Conservation (phyloP, 2,329 filamentous ascomycete genomes). For the Nothomitra cinnamomea region DNA sequence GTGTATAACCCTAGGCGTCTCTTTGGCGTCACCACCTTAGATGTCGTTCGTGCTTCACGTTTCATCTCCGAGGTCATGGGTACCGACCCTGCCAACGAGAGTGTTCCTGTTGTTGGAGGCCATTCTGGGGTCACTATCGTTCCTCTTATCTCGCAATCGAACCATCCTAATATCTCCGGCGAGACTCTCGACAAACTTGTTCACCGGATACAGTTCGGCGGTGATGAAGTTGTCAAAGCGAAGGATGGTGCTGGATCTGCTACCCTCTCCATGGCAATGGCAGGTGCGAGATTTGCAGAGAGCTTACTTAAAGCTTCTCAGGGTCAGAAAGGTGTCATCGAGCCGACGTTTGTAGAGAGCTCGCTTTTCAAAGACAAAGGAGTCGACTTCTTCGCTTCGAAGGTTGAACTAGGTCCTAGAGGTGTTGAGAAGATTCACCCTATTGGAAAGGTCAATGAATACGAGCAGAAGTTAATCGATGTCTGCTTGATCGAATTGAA, state of each 20-base stretch:
- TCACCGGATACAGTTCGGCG: constrained; percentile 94
- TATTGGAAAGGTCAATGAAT: constrained; percentile 65
- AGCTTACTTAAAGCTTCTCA: constrained; percentile 81
- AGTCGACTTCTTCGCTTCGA: constrained; percentile 90
- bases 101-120: constrained; percentile 89
- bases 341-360: constrained; percentile 94
- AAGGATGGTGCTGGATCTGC: constrained; percentile 96
- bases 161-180: constrained; percentile 66
- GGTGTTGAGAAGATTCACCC: constrained; percentile 89
- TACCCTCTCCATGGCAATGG: constrained; percentile 97
- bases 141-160: constrained; percentile 88
- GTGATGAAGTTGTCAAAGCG: constrained; percentile 97
- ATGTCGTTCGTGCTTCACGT: constrained; percentile 91
- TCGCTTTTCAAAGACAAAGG: constrained; percentile 98
- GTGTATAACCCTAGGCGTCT: constrained; percentile 99
- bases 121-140: constrained; percentile 98
- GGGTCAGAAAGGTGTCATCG: constrained; percentile 86
- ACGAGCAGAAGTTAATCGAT: constrained; percentile 82
- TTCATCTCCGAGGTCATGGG: constrained; percentile 92
- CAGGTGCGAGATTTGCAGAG: constrained; percentile 72
- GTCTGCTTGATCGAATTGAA: constrained; percentile 69
- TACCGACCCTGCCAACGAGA: constrained; percentile 81
- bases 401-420: constrained; percentile 88
- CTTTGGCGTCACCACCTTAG: constrained; percentile 98
- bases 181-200: constrained; percentile 60